Evolutionary conservation across 257 asterid species (phyloP), one percentile per base, ranked within the genome.

Genomic region (Primulina huaijiensis): DNA sequence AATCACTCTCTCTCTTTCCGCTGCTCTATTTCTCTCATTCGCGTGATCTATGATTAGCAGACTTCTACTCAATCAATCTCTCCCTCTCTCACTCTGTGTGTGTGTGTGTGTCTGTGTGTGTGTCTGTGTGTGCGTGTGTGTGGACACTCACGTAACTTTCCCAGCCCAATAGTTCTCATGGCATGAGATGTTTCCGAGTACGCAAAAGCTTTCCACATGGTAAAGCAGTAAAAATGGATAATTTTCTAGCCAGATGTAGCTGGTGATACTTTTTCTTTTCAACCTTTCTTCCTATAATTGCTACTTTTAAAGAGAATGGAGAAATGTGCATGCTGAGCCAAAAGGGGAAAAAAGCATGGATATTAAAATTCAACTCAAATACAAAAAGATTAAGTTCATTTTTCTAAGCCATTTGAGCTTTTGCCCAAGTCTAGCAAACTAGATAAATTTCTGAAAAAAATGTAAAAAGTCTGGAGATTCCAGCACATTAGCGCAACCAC

Each of bases 221-320:
- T 38, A 43, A 17, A 23, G 59, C 40, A 37, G 8, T 33, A 14
- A 34, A 62, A 62, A 5, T 29, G 8, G 14, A n/a, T 20, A 2
- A 62, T 23, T 23, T 65, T 23, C n/a, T 38, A 20, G 21, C n/a
- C 17, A 23, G 7, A 21, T 43, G 37, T 25, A 30, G 17, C n/a
- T 23, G 37, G 43, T 65, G 25, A 2, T 65, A 21, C 11, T 65
- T 43, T 40, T 40, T 40, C 12, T 6, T 12, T 17, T 20, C 55
- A 17, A 17, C 25, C 52, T 30, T 30, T 23, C 29, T 12, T 23
- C 27, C 58, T 5, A 12, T 65, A 0, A 7, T 69, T 17, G 34
- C 77, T 70, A 33, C 77, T 66, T 71, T 43, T 33, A 38, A 17
- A 53, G n/a, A 33, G 20, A 64, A 68, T 27, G 2, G 65, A 55